Percentiles rank a stretch among this genome's conserved stretches.
Evolutionary conservation across 495 filamentous ascomycete genomes (phyloP).

Genomic region (Astrocystis sublimbata): DNA sequence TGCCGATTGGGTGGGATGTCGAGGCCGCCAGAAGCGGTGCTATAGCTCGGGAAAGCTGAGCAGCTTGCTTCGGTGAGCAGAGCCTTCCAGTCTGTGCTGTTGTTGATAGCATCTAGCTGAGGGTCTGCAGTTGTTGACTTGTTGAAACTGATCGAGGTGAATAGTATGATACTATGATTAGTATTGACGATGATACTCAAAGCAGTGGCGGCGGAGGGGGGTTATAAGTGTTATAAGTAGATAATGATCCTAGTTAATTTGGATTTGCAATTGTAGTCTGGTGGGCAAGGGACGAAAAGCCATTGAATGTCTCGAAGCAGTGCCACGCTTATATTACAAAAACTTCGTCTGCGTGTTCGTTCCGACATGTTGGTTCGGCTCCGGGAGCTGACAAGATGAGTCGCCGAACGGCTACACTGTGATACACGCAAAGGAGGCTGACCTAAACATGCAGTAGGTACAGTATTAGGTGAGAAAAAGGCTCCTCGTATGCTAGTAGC

Average conservation of each 20-base stretch:
- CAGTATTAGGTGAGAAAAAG: too few species aligned
- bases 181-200: neutral
- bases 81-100: slow-evolving; percentile 33
- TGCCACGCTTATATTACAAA: slow-evolving; percentile 1
- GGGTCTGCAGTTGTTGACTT: neutral
- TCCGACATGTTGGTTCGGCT: neutral
- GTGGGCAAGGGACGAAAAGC: neutral
- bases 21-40: slow-evolving; percentile 23
- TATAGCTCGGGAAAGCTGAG: slow-evolving; percentile 33
- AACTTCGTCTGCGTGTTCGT: neutral
- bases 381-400: slow-evolving; percentile 10
- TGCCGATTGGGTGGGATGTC: slow-evolving; percentile 21
- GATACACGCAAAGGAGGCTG: slow-evolving; percentile 1
- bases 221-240: too few species aligned
- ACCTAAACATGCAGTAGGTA: too few species aligned
- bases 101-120: slow-evolving; percentile 31
- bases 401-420: neutral
- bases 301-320: neutral
- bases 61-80: slow-evolving; percentile 38
- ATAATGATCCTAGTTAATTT: too few species aligned
- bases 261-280: neutral
- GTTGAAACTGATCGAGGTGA: neutral
- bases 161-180: neutral
- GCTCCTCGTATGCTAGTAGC: slow-evolving; percentile 13
- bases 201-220: neutral